Evolutionary conservation across 2,329 filamentous ascomycete species (phyloP).

Genomic region (Alternaria sp.): DNA sequence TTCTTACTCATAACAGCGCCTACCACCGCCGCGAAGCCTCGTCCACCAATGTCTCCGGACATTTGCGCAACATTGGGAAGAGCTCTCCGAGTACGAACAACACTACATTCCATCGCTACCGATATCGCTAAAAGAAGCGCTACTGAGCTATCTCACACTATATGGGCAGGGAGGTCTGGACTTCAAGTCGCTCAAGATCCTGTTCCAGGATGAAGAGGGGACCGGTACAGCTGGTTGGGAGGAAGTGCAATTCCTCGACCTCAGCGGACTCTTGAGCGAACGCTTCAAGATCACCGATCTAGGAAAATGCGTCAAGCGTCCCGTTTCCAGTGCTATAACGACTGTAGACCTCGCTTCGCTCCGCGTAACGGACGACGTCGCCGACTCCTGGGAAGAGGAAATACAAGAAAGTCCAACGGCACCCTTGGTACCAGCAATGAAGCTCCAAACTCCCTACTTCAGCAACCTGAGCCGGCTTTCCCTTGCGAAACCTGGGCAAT

Average conservation of each 20-base stretch:
- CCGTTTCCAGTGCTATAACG: conserved; percentile 1
- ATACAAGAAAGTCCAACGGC: conserved; percentile 15
- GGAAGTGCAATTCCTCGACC: conserved; percentile 58
- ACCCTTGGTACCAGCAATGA: conserved; percentile 16
- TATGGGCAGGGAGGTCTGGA: conserved; percentile 54
- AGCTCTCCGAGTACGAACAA: conserved; percentile 64
- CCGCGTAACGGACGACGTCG: conserved; percentile 28
- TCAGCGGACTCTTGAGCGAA: conserved; percentile 58
- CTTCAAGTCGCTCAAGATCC: conserved; percentile 55
- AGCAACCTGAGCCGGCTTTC: conserved; percentile 63
- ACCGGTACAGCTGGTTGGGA: conserved; percentile 49
- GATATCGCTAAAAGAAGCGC: conserved; percentile 55
- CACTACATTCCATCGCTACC: conserved; percentile 61
- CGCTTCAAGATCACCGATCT: conserved; percentile 58
- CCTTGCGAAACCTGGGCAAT: conserved; percentile 58
- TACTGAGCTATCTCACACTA: conserved; percentile 63
- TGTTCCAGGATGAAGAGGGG: conserved; percentile 54
- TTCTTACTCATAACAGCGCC: conserved; percentile 39
- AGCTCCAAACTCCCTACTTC: conserved; percentile 50
- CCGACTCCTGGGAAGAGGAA: conserved; percentile 58
- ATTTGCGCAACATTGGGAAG: conserved; percentile 63
- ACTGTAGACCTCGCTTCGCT: conserved; percentile 22
- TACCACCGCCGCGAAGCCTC: conserved; percentile 50
- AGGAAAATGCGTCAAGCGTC: conserved; percentile 49
- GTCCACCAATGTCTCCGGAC: conserved; percentile 59